Evolutionary conservation across 2,329 filamentous ascomycete genomes (phyloP).

Genomic region (Sarocladium strictum): DNA sequence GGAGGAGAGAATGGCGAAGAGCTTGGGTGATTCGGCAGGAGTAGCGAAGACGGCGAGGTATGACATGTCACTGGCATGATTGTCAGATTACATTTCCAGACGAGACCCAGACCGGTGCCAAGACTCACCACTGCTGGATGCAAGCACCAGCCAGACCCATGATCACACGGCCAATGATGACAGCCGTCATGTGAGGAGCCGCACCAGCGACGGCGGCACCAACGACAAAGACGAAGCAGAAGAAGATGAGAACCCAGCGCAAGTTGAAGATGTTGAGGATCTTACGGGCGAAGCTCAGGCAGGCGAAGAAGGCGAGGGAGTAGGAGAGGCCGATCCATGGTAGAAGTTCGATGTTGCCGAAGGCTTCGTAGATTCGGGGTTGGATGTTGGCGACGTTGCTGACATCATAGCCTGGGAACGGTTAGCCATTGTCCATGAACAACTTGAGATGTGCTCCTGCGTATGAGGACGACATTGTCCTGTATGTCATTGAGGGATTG

Average conservation of each 20-base stretch:
- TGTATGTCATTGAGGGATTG: neutral
- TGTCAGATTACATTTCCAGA: neutral
- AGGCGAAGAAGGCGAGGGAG: constrained; percentile 26
- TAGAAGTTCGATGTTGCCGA: constrained; percentile 30
- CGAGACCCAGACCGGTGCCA: too few species aligned
- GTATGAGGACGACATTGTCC: neutral
- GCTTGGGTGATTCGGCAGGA: constrained; percentile 16
- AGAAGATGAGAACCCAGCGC: constrained; percentile 18
- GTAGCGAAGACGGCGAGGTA: constrained; percentile 22
- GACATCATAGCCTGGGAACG: constrained; percentile 33
- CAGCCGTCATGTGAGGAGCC: constrained; percentile 20
- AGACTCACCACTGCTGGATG: constrained; percentile 25
- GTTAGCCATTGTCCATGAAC: neutral
- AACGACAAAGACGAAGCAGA: constrained; percentile 21
- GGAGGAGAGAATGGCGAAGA: constrained; percentile 21
- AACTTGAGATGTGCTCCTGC: neutral
- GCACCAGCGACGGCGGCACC: constrained; percentile 24
- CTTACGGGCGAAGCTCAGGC: constrained; percentile 27
- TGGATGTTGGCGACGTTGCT: constrained; percentile 49
- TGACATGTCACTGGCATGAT: constrained; percentile 11
- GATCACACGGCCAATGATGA: constrained; percentile 27
- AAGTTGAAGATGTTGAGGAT: constrained; percentile 27
- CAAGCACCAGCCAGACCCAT: constrained; percentile 25
- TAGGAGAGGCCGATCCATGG: constrained; percentile 33
- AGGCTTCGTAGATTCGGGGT: constrained; percentile 48